Evolutionary conservation across 352 stramenopile species (phyloP).

Genomic region (Phytophthora cactorum): DNA sequence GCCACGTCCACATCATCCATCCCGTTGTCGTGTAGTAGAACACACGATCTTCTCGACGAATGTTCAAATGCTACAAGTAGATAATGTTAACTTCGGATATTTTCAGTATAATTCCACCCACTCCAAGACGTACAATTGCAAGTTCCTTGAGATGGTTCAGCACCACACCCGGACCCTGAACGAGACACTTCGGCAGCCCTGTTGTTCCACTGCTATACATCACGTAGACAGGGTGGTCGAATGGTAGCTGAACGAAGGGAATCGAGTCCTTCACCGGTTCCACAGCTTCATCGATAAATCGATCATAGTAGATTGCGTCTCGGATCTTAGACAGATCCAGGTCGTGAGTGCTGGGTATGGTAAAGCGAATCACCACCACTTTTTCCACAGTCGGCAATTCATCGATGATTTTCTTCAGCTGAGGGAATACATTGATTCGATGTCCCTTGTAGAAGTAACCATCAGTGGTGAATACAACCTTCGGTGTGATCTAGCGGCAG

Average conservation of each 20-base stretch:
- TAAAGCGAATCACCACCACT: conserved; percentile 73
- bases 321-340: conserved; percentile 67
- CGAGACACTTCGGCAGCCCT: conserved; percentile 87
- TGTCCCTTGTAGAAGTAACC: conserved; percentile 53
- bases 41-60: conserved; percentile 65
- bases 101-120: background rate
- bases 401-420: conserved; percentile 65
- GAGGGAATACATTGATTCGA: conserved; percentile 65
- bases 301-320: conserved; percentile 60
- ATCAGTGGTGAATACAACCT: background rate
- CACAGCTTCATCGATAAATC: conserved; percentile 43
- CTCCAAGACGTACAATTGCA: conserved; percentile 52
- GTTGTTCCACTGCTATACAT: conserved; percentile 91
- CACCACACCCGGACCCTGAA: conserved; percentile 78
- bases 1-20: conserved; percentile 93
- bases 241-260: conserved; percentile 74
- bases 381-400: conserved; percentile 69
- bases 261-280: conserved; percentile 39
- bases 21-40: conserved; percentile 88
- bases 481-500: background rate
- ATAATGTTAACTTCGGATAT: background rate
- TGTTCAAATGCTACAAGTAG: conserved; percentile 60
- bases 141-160: conserved; percentile 87
- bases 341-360: conserved; percentile 56
- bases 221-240: conserved; percentile 88